These are phyloP conservation scores for Fusarium liriodendri DNA, from an alignment of 2,329 filamentous ascomycete species.

Conservation along the genomic window DNA sequence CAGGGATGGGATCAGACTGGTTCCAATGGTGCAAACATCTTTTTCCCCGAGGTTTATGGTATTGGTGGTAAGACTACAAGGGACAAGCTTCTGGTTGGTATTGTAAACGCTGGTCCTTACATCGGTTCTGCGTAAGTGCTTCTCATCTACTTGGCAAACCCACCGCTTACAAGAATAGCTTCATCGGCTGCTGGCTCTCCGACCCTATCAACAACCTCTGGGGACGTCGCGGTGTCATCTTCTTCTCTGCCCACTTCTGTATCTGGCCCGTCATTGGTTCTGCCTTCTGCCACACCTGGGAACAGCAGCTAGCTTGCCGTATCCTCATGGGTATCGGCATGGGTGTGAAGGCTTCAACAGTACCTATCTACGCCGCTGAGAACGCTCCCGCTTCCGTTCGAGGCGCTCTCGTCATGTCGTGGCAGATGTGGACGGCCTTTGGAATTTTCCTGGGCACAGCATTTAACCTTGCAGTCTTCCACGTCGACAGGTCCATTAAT, in stretches of 20 bases:
- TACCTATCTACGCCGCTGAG: constrained; percentile 81
- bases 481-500: constrained; percentile 38
- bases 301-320: constrained; percentile 73
- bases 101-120: constrained; percentile 70
- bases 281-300: constrained; percentile 74
- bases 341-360: constrained; percentile 72
- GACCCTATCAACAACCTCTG: constrained; percentile 67
- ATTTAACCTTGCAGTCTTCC: constrained; percentile 49
- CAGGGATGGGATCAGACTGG: constrained; percentile 76
- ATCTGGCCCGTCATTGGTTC: constrained; percentile 72
- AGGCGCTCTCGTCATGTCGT: constrained; percentile 84
- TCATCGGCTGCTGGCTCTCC: constrained; percentile 71
- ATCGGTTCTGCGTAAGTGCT: constrained; percentile 55
- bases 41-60: constrained; percentile 62
- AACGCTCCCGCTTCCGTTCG: constrained; percentile 75
- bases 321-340: constrained; percentile 78
- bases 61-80: constrained; percentile 47
- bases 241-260: constrained; percentile 79
- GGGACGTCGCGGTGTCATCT: constrained; percentile 69
- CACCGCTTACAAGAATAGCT: constrained; percentile 38
- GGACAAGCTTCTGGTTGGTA: constrained; percentile 66
- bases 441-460: constrained; percentile 59
- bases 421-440: constrained; percentile 76
- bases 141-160: constrained; percentile 19
- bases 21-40: constrained; percentile 70